phyloP scores from a whole-genome alignment of 176 grass and related monocot species.

The Sorghum bicolor region DNA sequence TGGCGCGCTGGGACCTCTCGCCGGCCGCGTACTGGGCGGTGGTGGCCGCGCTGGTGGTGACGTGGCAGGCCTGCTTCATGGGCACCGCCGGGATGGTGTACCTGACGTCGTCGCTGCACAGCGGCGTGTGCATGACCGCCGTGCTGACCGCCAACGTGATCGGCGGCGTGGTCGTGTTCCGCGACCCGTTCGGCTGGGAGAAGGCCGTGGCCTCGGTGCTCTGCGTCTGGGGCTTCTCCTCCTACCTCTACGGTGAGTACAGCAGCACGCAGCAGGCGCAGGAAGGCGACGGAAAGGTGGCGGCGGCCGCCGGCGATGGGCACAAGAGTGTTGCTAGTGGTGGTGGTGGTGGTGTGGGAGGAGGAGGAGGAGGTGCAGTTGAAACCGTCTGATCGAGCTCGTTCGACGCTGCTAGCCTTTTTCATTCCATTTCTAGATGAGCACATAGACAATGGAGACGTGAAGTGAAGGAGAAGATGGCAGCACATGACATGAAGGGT shows the following conservation, averaged over 20 bases:
- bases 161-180: slow-evolving; percentile 66
- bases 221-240: slow-evolving; percentile 89
- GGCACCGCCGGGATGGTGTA: slow-evolving; percentile 88
- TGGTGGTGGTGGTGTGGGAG: slow-evolving; percentile 14
- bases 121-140: slow-evolving; percentile 93
- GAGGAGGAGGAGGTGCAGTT: background rate
- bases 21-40: slow-evolving; percentile 56
- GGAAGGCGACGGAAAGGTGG: slow-evolving; percentile 43
- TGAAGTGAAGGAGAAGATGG: background rate
- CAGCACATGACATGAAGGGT: background rate
- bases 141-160: slow-evolving; percentile 80
- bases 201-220: slow-evolving; percentile 71
- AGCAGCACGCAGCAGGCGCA: slow-evolving; percentile 34
- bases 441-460: slow-evolving; percentile 7
- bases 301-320: slow-evolving; percentile 11
- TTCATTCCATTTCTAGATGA: background rate
- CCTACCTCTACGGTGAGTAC: slow-evolving; percentile 79
- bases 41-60: slow-evolving; percentile 48
- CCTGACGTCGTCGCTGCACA: slow-evolving; percentile 83
- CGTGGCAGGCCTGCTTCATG: slow-evolving; percentile 97
- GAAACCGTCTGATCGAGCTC: slow-evolving; percentile 40
- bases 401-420: background rate
- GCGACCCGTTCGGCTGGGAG: slow-evolving; percentile 63
- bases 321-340: slow-evolving; percentile 33
- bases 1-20: slow-evolving; percentile 56